Evolutionary conservation across 192 early-diverging fungal genomes (phyloP), one percentile per base, ranked within the genome.

Genomic region (Helicostylum pulchrum): DNA sequence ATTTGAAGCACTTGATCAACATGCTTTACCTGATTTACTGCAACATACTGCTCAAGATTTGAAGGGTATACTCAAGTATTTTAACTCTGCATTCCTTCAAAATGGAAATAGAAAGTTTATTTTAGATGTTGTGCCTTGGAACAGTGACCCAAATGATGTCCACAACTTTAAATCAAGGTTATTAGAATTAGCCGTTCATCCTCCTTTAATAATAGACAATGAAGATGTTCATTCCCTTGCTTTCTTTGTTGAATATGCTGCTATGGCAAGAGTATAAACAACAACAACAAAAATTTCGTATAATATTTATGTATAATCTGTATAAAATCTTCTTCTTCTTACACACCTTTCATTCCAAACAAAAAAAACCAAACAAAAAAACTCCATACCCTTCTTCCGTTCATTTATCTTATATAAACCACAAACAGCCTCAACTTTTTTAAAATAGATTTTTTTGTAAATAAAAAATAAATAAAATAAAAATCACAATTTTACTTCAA

Each of bases 91-190:
- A 3, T 70, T 70, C 26, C 48, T 70, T 10, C 43, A 55, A n/a
- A n/a, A 43, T 26, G 54, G 53, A 12, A 30, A 42, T 15, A 39
- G 53, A 17, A 19, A 34, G 14, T 52, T 70, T 7, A 43, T 31
- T 5, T 32, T 70, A 32, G 42, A 70, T 9, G 68, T 70, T 32
- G 32, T 53, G 8, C 68, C 68, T 3, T 70, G 68, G 68, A 43
- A 21, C 9, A 53, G 52, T 19, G 21, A 53, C 12, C 30, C 32
- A 7, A 12, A 26, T 11, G 26, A 64, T 2, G 10, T 43, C 9
- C 49, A 42, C 31, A 47, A 47, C 7, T 32, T 59, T 4, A 34
- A 31, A 23, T 60, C 58, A 19, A 62, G 50, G 21, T 20, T 62
- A 20, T 20, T 61, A 30, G 51, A 14, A 14, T 43, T 46, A 20